Evolutionary conservation across 2,329 filamentous ascomycete species (phyloP).

Genomic region (Metarhizium humberi): DNA sequence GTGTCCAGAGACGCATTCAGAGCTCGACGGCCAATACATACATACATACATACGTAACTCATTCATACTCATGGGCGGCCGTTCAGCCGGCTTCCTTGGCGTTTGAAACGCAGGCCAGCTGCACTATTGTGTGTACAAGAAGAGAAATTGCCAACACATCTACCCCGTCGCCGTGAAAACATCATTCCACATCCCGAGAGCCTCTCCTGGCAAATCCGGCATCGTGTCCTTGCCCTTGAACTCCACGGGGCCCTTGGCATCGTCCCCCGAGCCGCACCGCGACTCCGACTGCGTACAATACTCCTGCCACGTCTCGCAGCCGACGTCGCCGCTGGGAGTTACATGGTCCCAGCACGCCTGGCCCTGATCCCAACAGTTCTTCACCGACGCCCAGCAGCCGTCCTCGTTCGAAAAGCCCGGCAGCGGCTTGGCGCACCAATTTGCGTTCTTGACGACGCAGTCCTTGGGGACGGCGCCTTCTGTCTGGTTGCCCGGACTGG

Average conservation of each 20-base stretch:
- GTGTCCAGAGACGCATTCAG: too few relatives aligned
- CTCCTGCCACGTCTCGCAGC: constrained; percentile 52
- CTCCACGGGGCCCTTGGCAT: constrained; percentile 39
- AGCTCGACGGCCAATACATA: too few relatives aligned
- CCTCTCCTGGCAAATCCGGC: constrained; percentile 20
- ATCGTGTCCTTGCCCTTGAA: constrained; percentile 25
- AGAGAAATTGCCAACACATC: too few relatives aligned
- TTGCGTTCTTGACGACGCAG: constrained; percentile 57
- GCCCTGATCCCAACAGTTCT: constrained; percentile 49
- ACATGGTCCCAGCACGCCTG: constrained; percentile 49
- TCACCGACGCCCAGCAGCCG: constrained; percentile 50
- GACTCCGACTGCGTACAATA: constrained; percentile 45
- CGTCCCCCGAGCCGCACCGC: constrained; percentile 14
- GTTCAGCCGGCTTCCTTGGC: too few relatives aligned
- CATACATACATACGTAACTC: too few relatives aligned
- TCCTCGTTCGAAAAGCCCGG: constrained; percentile 42
- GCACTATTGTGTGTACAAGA: too few relatives aligned
- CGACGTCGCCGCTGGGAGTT: constrained; percentile 47
- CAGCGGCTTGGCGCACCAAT: constrained; percentile 62
- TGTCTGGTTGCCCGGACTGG: constrained; percentile 11
- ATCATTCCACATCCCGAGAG: constrained; percentile 21
- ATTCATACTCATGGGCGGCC: too few relatives aligned
- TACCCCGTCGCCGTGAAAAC: too few relatives aligned
- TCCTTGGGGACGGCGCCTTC: constrained; percentile 43
- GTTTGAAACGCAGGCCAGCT: too few relatives aligned